phyloP scores from a whole-genome alignment of 2,329 filamentous ascomycete species.

The Elsinoe batatas region DNA sequence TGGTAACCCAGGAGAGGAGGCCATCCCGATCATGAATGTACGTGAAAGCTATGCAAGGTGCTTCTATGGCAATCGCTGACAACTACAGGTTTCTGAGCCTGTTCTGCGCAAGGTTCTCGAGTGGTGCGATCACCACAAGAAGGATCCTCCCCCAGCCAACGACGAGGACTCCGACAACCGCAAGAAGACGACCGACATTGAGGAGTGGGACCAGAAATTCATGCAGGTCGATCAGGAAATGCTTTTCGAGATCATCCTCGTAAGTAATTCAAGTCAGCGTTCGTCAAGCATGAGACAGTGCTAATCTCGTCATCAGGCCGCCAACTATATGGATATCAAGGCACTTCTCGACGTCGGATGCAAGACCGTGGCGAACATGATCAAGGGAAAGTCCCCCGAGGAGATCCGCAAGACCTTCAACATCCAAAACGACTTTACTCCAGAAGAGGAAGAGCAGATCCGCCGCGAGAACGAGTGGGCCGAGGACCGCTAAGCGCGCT shows the following conservation, averaged over 20 bases:
- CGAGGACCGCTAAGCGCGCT: slow-evolving; percentile 26
- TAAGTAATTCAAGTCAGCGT: slow-evolving; percentile 36
- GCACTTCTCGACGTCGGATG: slow-evolving; percentile 93
- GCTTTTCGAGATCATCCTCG: slow-evolving; percentile 97
- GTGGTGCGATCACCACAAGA: slow-evolving; percentile 93
- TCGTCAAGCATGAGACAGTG: not conserved
- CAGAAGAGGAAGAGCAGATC: slow-evolving; percentile 96
- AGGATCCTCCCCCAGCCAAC: slow-evolving; percentile 68
- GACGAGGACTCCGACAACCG: slow-evolving; percentile 90
- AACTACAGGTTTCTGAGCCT: slow-evolving; percentile 64
- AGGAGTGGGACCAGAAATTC: slow-evolving; percentile 99
- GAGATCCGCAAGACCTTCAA: slow-evolving; percentile 99
- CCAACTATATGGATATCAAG: slow-evolving; percentile 99
- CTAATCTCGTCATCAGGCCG: slow-evolving; percentile 49
- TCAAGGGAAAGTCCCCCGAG: slow-evolving; percentile 99
- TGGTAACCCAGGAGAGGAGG: slow-evolving; percentile 52
- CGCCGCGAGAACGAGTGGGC: slow-evolving; percentile 46
- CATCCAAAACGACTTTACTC: slow-evolving; percentile 98
- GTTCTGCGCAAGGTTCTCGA: slow-evolving; percentile 95
- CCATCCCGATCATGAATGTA: slow-evolving; percentile 78
- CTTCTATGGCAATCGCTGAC: not conserved
- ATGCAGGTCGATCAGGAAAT: slow-evolving; percentile 99
- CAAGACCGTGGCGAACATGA: slow-evolving; percentile 99
- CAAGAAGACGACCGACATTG: slow-evolving; percentile 98
- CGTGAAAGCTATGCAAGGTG: slow-evolving; percentile 18